Base-by-base conservation (phyloP, 352 stramenopile species). In the Pythium phragmiticola region DNA sequence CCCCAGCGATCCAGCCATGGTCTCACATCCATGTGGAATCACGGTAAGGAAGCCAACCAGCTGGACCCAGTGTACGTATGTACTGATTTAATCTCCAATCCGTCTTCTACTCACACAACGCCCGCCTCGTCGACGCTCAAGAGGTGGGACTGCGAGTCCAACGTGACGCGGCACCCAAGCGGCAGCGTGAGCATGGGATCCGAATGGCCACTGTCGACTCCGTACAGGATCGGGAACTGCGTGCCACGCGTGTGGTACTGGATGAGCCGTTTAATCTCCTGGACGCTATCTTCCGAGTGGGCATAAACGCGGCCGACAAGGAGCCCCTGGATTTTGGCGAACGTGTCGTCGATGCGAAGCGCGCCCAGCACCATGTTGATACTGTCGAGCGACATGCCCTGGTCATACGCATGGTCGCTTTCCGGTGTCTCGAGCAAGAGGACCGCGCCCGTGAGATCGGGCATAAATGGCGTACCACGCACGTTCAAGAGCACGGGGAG, bases 171-270 rank as follows among this genome's bases (percentile, higher is more conserved):
- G 43, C 69, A 79, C 21, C 76, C 79, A 8, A 90, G 63, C 17
- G 79, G 74, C 37, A 86, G 72, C 5, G 77, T 89, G 21, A 72
- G 65, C 41, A 85, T 72, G 77, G 81, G 77, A 30, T 87, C 83
- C 11, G 82, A 87, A 64, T 88, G 74, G 4, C 78, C 73, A 9
- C 69, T 70, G 54, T 89, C 78, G 26, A 87, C 57, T 48, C 78
- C 78, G 65, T 87, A 88, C 5, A 87, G 34, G 57, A 88, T 84
- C 30, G 79, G 81, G 59, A 86, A 88, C 19, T 14, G 65, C 2
- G 47, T 68, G 51, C 46, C 76, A 12, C 77, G 67, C 21, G 78
- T 88, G 68, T 87, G 81, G 65, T 85, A 81, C 46, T 21, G 39
- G 23, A 90, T 52, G 8, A 88, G 65, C 3, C 74, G 66, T 41